A percentile compares a stretch with the other conserved stretches of the same genome.
phyloP scores from a whole-genome alignment of 148 eudicot genomes.

The Vaccinium macrocarpon region DNA sequence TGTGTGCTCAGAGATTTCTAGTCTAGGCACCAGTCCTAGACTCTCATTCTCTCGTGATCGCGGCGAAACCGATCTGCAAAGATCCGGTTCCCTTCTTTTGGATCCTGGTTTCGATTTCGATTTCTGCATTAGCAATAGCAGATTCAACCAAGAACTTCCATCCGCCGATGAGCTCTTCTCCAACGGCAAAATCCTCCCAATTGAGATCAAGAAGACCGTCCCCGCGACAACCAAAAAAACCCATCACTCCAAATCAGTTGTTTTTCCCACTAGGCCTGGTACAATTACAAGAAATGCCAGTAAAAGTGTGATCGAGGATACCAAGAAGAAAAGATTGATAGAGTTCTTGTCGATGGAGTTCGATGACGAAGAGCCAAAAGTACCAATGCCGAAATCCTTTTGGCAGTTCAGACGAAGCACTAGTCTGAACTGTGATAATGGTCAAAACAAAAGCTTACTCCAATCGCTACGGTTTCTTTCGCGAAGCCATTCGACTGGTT shows the following conservation, averaged over 20 bases:
- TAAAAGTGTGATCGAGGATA: background rate
- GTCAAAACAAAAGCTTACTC: constrained; percentile 26
- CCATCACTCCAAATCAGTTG: background rate
- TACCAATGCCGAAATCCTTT: constrained; percentile 37
- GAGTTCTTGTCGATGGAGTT: constrained; percentile 47
- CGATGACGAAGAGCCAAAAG: constrained; percentile 35
- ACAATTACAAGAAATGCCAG: constrained; percentile 1
- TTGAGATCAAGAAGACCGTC: constrained; percentile 22
- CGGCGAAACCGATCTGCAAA: constrained; percentile 21
- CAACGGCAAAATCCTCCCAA: constrained; percentile 66
- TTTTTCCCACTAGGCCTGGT: constrained; percentile 1
- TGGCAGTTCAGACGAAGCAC: constrained; percentile 59
- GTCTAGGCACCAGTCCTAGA: constrained; percentile 47
- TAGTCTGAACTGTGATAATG: constrained; percentile 40
- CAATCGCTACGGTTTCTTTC: constrained; percentile 39
- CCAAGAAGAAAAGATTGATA: constrained; percentile 45
- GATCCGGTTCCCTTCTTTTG: constrained; percentile 11
- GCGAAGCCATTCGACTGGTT: constrained; percentile 83
- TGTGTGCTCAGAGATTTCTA: constrained; percentile 35
- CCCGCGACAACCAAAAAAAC: background rate
- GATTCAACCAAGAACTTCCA: constrained; percentile 27
- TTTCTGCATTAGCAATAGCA: constrained; percentile 37
- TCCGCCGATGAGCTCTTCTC: constrained; percentile 85
- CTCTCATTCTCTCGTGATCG: constrained; percentile 60
- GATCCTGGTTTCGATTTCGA: constrained; percentile 55